These are phyloP conservation scores for Pestalotiopsis sp. DNA, from an alignment of 2,329 filamentous ascomycete genomes.

Conservation along the genomic window DNA sequence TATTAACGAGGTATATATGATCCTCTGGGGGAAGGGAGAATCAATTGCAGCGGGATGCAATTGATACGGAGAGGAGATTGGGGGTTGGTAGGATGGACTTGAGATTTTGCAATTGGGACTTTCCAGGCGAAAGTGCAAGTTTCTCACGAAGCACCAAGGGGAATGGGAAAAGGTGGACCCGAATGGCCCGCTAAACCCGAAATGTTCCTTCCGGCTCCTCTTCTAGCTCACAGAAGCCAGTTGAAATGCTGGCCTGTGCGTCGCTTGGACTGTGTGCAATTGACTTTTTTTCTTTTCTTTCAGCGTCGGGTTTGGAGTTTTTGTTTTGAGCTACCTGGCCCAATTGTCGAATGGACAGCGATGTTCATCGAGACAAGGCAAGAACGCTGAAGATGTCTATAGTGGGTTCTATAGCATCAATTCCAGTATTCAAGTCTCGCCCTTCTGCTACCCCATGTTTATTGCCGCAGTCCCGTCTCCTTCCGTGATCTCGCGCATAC, in stretches of 20 bases:
- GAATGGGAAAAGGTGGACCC: conserved; percentile 15
- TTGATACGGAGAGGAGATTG: conserved; percentile 59
- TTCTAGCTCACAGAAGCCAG: conserved; percentile 1
- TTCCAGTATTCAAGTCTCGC: not conserved
- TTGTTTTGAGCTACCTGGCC: not conserved
- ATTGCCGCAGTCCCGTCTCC: not conserved
- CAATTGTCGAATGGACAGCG: too few species aligned
- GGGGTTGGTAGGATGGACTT: conserved; percentile 51
- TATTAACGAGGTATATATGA: conserved; percentile 61
- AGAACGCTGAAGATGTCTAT: not conserved
- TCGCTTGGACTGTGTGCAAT: not conserved
- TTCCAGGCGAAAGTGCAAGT: conserved; percentile 14
- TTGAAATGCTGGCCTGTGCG: not conserved
- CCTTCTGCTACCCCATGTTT: not conserved
- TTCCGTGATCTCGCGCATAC: not conserved
- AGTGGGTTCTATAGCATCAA: not conserved
- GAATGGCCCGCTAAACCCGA: conserved; percentile 9
- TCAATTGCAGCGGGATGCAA: conserved; percentile 64
- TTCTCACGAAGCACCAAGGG: conserved; percentile 16
- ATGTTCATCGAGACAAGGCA: not conserved
- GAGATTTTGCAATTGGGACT: conserved; percentile 30
- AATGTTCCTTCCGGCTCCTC: conserved; percentile 11
- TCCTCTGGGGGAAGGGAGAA: conserved; percentile 52
- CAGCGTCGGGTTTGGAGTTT: too few species aligned
- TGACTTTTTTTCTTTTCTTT: not conserved